phyloP scores from a whole-genome alignment of 805 yeast genomes.

The Danielia oregonensis region DNA sequence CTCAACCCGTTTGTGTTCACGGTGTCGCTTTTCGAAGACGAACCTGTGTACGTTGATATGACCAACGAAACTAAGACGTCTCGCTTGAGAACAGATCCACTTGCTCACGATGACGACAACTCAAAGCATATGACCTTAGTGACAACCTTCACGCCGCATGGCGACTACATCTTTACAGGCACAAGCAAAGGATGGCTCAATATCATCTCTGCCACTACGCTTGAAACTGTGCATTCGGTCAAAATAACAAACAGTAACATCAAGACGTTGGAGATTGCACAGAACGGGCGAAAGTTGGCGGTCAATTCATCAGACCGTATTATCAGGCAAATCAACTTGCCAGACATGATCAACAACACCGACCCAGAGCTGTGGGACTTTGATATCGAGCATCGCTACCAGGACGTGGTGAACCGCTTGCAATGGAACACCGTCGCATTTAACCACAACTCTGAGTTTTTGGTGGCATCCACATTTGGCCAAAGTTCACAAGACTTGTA shows the following conservation, averaged over 20 bases:
- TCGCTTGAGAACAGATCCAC: slow-evolving; percentile 17
- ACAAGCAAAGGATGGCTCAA: slow-evolving; percentile 78
- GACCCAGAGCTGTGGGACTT: slow-evolving; percentile 43
- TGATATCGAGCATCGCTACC: slow-evolving; percentile 76
- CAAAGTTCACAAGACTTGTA: slow-evolving; percentile 81
- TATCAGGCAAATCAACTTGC: slow-evolving; percentile 57
- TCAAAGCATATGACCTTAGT: slow-evolving; percentile 45
- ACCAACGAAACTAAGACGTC: slow-evolving; percentile 17
- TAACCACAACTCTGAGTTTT: slow-evolving; percentile 71
- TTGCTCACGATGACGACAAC: slow-evolving; percentile 10
- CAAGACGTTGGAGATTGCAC: slow-evolving; percentile 60
- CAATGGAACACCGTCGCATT: slow-evolving; percentile 85
- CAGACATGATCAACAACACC: slow-evolving; percentile 35
- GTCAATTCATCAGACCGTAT: slow-evolving; percentile 76
- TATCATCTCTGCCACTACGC: slow-evolving; percentile 31
- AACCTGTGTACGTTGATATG: slow-evolving; percentile 50
- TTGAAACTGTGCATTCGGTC: slow-evolving; percentile 42
- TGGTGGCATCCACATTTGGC: slow-evolving; percentile 87
- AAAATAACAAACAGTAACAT: slow-evolving; percentile 69
- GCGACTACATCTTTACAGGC: slow-evolving; percentile 62
- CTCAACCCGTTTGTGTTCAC: slow-evolving; percentile 43
- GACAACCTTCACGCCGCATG: slow-evolving; percentile 49
- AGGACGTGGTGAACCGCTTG: slow-evolving; percentile 81
- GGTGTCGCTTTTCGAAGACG: slow-evolving; percentile 64
- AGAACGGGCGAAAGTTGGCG: slow-evolving; percentile 58